Evolutionary conservation across 169 alveolate genomes (phyloP).

Genomic region (Plasmodium billcollinsi): DNA sequence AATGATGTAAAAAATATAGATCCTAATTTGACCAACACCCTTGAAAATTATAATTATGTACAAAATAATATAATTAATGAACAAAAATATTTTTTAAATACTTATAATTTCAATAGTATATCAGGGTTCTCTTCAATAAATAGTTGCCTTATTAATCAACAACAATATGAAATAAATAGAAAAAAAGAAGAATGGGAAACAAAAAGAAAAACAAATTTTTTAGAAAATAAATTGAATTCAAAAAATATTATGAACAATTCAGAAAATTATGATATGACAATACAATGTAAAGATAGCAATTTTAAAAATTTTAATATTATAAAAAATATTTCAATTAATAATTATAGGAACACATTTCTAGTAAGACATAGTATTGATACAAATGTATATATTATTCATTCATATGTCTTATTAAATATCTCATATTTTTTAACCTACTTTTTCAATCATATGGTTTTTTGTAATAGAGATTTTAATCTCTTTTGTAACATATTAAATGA

Average conservation of each 20-base stretch:
- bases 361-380: constrained; percentile 64
- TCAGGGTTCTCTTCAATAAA: constrained; percentile 48
- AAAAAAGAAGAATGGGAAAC: constrained; percentile 38
- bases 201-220: not conserved
- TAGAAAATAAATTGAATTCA: constrained; percentile 19
- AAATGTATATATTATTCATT: constrained; percentile 41
- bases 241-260: constrained; percentile 1
- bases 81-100: constrained; percentile 17
- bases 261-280: constrained; percentile 1
- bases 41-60: not conserved
- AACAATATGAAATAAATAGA: not conserved
- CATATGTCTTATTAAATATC: constrained; percentile 24
- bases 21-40: not conserved
- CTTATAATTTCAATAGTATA: constrained; percentile 6
- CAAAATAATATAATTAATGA: not conserved
- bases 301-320: constrained; percentile 38
- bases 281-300: constrained; percentile 7
- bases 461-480: constrained; percentile 60
- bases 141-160: constrained; percentile 13
- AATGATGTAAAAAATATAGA: not conserved
- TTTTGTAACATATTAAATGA: constrained; percentile 32
- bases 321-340: constrained; percentile 21
- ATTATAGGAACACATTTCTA: constrained; percentile 34
- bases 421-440: constrained; percentile 41
- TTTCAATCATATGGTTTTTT: constrained; percentile 37